Evolutionary conservation across 2,329 filamentous ascomycete species (phyloP), one percentile per base, ranked within the genome.

Genomic region (Neobulgaria alba): DNA sequence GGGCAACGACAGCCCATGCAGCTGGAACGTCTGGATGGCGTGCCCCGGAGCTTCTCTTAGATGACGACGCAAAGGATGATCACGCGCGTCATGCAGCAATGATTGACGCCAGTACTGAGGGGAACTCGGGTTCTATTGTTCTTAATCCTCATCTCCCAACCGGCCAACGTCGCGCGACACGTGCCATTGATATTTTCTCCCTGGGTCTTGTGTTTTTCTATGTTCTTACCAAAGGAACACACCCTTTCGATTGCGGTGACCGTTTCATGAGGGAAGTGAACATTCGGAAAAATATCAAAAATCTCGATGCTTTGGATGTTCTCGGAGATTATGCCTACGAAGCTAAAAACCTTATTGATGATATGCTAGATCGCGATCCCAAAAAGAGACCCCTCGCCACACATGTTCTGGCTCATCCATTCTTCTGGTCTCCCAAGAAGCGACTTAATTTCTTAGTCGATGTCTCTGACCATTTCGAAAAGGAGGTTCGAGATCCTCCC

Each of bases 141-240:
- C 69, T 73, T 7, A 69, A 67, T 30, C 68, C 76, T 10, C 74
- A 77, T 14, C 66, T 77, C 60, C 73, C 68, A 65, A 70, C 56
- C 3, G 10, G 29, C 17, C 79, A 77, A 51, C 81, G 88, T 44
- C 84, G 92, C 38, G 90, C 93, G 5, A 98, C 94, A 33, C 82
- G 92, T 33, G 86, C 92, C 7, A 95, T 96, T 46, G 92, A 98
- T 59, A 95, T 98, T 18, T 98, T 98, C 66, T 95, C 89, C 0
- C 74, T 98, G 26, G 92, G 92, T 1, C 82, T 95, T 39, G 88
- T 98, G n/a, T 98, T 95, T 68, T 96, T 89, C 66, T 98, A 95
- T 61, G 89, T 96, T n/a, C 72, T 98, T 45, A 95, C 90, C 1
- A 85, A 88, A 47, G 92, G 92, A 12, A 77, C 75, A 1, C 92